Base-by-base conservation (phyloP, 108 stramenopile species). In the Fragilaria radians region DNA sequence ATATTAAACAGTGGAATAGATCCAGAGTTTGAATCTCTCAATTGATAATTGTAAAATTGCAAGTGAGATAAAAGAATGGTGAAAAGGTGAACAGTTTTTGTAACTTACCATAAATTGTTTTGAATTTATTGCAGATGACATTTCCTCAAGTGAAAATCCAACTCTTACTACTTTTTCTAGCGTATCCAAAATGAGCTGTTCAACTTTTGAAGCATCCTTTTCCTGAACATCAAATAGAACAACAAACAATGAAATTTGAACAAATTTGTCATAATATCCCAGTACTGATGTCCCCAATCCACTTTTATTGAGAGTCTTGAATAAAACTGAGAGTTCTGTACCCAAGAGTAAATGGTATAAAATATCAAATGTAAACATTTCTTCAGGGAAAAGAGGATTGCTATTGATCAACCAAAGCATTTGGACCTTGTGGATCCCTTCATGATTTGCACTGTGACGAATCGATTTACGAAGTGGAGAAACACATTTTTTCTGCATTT, bases 11-110 rank as follows among this genome's bases (percentile, higher is more conserved):
- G 90, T 57, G 97, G 97, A 42, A 42, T 11, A 5, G 89, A 88
- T 61, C 97, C 97, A 24, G 96, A 97, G 72, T 98, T 98, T 83
- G 97, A 98, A 66, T 98, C 97, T 45, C 97, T 79, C 62, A 98
- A 66, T 52, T 81, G 54, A 28, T 17, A 45, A 49, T 4, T 18
- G 23, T 7, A n/a, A 19, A 24, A 4, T 4, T 4, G 1, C 14
- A 24, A 14, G 14, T 57, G 54, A 28, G 54, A 28, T 21, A 52
- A 32, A 28, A 4, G 23, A 32, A 32, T 0, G 34, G 57, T 14
- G 7, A 3, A 32, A 50, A 52, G 22, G 22, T 30, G 28, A 36
- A 36, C 3, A 60, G 14, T 11, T 11, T 42, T 14, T 11, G 18
- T 18, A 21, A 50, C 71, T 52, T 46, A 72, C 71, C 32, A 66